These are phyloP conservation scores for Candida morakotiae DNA, from an alignment of 805 yeast genomes.

Conservation along the genomic window DNA sequence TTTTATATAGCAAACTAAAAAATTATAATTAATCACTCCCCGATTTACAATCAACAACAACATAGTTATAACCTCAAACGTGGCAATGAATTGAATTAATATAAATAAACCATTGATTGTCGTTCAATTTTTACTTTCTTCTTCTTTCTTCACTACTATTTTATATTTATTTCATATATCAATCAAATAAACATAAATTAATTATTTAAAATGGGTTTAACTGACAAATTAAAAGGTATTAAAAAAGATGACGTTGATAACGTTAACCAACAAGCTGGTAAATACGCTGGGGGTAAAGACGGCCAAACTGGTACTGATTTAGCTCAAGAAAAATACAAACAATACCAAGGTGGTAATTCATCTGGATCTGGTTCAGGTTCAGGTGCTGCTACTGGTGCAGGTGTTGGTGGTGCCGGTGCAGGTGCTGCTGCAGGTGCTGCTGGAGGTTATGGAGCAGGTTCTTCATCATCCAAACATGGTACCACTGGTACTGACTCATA, in stretches of 20 bases:
- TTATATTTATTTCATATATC: neutral
- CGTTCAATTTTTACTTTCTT: too few species aligned
- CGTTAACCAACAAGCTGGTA: slow-evolving; percentile 24
- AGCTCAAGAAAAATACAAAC: slow-evolving; percentile 23
- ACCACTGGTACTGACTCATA: slow-evolving; percentile 11
- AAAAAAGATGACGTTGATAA: slow-evolving; percentile 25
- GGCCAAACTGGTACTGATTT: slow-evolving; percentile 18
- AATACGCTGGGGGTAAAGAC: slow-evolving; percentile 7
- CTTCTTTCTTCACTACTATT: neutral
- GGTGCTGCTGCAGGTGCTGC: slow-evolving; percentile 10
- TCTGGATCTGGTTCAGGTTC: slow-evolving; percentile 27
- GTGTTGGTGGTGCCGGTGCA: slow-evolving; percentile 11
- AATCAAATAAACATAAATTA: neutral
- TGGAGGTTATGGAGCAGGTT: slow-evolving; percentile 10
- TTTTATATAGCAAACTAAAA: too few species aligned
- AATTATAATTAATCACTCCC: too few species aligned
- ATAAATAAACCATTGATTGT: slow-evolving; percentile 2
- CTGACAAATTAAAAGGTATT: slow-evolving; percentile 31
- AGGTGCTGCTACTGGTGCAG: slow-evolving; percentile 9
- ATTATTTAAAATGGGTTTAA: slow-evolving; percentile 34
- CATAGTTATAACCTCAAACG: too few species aligned
- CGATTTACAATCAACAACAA: too few species aligned
- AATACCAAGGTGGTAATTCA: slow-evolving; percentile 24
- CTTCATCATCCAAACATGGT: slow-evolving; percentile 11
- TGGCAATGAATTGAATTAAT: neutral